phyloP scores from a whole-genome alignment of 306 rosid genomes.

The Echinosophora koreensis region DNA sequence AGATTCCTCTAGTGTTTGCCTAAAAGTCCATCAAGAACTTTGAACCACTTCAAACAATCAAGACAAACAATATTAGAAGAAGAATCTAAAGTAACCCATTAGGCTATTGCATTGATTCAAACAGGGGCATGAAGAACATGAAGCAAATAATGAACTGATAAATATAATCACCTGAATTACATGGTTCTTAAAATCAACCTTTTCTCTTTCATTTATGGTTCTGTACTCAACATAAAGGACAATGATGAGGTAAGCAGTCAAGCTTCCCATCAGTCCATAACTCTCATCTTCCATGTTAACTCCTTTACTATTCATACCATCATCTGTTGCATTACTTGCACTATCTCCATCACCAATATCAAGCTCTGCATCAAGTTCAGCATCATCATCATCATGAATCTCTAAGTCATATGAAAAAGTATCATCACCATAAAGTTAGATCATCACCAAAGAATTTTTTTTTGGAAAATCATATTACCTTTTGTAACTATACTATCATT shows the following conservation, averaged over 20 bases:
- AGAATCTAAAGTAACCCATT: background rate
- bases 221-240: conserved; percentile 92
- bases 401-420: no score
- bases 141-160: background rate
- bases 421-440: no score
- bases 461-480: no score
- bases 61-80: conserved; percentile 30
- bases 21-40: conserved; percentile 95
- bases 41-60: conserved; percentile 78
- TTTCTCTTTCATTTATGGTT: conserved; percentile 96
- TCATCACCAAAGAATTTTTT: no score
- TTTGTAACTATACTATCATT: no score
- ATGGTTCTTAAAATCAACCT: conserved; percentile 93
- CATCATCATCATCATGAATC: no score
- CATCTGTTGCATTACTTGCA: no score
- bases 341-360: no score
- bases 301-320: no score
- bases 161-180: conserved; percentile 77
- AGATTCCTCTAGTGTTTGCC: conserved; percentile 93
- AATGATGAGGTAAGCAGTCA: conserved; percentile 98
- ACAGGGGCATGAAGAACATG: background rate
- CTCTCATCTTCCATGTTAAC: no score
- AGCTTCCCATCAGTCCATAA: conserved; percentile 95
- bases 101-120: background rate
- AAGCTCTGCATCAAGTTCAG: no score